Conservation (phyloP, 768 basidiomycete genomes). For the Serendipita sp. region DNA sequence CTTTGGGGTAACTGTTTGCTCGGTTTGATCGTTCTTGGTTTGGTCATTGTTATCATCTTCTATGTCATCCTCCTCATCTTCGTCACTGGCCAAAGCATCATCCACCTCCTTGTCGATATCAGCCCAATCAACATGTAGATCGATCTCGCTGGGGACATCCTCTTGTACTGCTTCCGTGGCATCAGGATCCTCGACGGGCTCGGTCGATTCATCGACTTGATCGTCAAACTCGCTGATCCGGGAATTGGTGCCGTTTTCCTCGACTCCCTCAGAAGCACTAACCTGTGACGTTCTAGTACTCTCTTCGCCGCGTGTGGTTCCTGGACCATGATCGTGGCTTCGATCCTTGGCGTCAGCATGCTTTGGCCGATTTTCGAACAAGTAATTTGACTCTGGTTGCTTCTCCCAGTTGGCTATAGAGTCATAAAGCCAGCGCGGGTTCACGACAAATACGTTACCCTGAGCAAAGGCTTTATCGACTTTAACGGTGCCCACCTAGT, state of each 20-base stretch:
- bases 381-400: constrained; percentile 62
- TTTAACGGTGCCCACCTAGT: constrained; percentile 77
- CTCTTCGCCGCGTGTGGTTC: not conserved
- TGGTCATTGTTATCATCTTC: constrained; percentile 10
- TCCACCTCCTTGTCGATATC: constrained; percentile 79
- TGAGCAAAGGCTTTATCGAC: constrained; percentile 67
- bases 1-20: constrained; percentile 19
- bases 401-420: constrained; percentile 77
- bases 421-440: constrained; percentile 80
- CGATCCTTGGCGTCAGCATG: not conserved
- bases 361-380: not conserved
- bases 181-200: constrained; percentile 18
- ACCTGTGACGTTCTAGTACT: not conserved
- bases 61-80: constrained; percentile 11
- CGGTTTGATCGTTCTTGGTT: constrained; percentile 26
- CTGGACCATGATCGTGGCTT: constrained; percentile 5
- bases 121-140: constrained; percentile 51
- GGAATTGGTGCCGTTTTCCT: constrained; percentile 3
- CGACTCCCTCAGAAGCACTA: constrained; percentile 5
- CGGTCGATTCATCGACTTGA: constrained; percentile 16
- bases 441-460: constrained; percentile 71
- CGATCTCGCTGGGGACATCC: constrained; percentile 20
- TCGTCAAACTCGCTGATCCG: constrained; percentile 11
- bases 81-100: constrained; percentile 43
- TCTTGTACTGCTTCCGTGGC: constrained; percentile 19